These are phyloP conservation scores for Cornus kousa DNA, from an alignment of 148 eudicot species.

Conservation along the genomic window DNA sequence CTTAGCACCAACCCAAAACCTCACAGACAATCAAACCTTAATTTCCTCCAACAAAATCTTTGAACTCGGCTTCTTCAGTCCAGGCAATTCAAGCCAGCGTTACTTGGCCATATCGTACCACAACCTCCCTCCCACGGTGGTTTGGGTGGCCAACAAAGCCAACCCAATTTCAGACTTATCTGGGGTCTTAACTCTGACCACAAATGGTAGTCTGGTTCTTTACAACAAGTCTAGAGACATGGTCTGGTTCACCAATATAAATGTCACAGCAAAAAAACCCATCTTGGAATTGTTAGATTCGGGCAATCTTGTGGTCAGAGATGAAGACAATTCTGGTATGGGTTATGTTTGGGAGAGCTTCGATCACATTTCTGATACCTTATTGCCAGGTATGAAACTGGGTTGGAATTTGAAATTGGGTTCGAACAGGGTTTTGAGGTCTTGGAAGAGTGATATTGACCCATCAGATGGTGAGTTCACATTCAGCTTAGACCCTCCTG, in stretches of 20 bases:
- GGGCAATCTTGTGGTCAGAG: slow-evolving; percentile 8
- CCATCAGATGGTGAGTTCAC: slow-evolving; percentile 12
- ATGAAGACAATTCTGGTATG: too few relatives aligned
- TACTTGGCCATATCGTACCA: slow-evolving; percentile 17
- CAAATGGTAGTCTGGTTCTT: neutral
- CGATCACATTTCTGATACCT: neutral
- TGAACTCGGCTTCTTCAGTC: slow-evolving; percentile 27
- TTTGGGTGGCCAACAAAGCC: slow-evolving; percentile 24
- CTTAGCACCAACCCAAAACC: slow-evolving; percentile 12
- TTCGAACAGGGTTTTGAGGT: neutral
- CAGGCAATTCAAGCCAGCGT: neutral
- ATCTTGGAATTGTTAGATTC: slow-evolving; percentile 9
- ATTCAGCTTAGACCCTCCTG: slow-evolving; percentile 1
- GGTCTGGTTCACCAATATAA: neutral
- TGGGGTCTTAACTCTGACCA: neutral
- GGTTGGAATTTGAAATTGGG: slow-evolving; percentile 5
- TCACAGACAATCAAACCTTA: slow-evolving; percentile 13
- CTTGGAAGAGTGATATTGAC: slow-evolving; percentile 12
- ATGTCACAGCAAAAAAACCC: neutral
- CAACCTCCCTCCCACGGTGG: slow-evolving; percentile 1
- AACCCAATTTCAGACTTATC: neutral
- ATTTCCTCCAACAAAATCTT: slow-evolving; percentile 13
- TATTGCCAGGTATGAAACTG: slow-evolving; percentile 14
- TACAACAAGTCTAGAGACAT: neutral
- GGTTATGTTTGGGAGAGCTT: slow-evolving; percentile 3